These are phyloP conservation scores for Vitis riparia DNA, from an alignment of 164 flowering plant genomes.

Conservation along the genomic window DNA sequence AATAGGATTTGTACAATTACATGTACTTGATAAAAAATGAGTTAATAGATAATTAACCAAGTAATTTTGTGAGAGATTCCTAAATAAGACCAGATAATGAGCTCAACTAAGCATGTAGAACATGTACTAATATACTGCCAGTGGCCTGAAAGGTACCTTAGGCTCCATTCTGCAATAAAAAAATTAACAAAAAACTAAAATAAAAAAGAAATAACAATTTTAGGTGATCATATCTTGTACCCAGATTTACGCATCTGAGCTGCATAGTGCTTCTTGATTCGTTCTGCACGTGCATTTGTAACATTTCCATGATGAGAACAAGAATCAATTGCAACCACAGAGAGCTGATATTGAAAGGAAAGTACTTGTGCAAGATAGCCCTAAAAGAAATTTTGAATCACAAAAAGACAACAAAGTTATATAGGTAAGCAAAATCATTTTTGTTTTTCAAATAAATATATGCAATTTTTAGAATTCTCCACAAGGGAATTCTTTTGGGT, in stretches of 20 bases:
- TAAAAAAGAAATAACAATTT: neutral
- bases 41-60: too few relatives aligned
- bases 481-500: too few relatives aligned
- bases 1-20: too few relatives aligned
- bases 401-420: neutral
- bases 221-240: slow-evolving; percentile 29
- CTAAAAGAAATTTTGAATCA: slow-evolving; percentile 28
- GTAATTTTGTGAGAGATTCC: too few relatives aligned
- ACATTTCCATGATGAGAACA: slow-evolving; percentile 81
- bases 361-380: slow-evolving; percentile 95
- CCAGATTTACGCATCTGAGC: slow-evolving; percentile 53
- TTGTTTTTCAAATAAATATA: neutral
- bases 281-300: slow-evolving; percentile 68
- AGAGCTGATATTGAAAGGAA: slow-evolving; percentile 66
- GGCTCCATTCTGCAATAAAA: too few relatives aligned
- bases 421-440: too few relatives aligned
- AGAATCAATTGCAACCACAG: slow-evolving; percentile 86
- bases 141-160: too few relatives aligned
- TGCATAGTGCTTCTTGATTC: slow-evolving; percentile 75
- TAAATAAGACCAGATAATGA: too few relatives aligned
- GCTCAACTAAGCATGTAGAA: too few relatives aligned
- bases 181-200: neutral
- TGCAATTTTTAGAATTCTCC: too few relatives aligned
- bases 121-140: too few relatives aligned
- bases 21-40: too few relatives aligned